Evolutionary conservation across 1,284 basidiomycete species (phyloP).

Genomic region (Melanopsichium pennsylvanicum): DNA sequence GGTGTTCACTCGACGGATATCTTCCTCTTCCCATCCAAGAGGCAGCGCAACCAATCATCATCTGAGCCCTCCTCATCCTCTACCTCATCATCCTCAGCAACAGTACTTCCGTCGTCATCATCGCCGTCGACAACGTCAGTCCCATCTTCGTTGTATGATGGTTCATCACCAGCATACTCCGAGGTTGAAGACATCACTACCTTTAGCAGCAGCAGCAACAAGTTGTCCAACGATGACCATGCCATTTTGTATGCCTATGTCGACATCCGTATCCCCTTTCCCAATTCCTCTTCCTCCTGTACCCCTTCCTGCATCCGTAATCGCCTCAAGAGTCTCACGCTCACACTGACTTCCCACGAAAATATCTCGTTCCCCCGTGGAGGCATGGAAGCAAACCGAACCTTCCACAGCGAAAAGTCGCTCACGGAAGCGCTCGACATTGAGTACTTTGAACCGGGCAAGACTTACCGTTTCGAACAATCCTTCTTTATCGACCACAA

Average conservation of each 20-base stretch:
- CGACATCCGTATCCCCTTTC: conserved; percentile 10
- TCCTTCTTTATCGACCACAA: conserved; percentile 29
- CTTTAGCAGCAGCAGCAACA: conserved; percentile 4
- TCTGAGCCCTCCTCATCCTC: conserved; percentile 4
- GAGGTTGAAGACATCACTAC: conserved; percentile 9
- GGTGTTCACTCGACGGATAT: conserved; percentile 31
- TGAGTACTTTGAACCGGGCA: conserved; percentile 19
- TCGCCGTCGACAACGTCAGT: conserved; percentile 3
- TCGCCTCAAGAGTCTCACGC: conserved; percentile 25
- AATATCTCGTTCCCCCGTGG: conserved; percentile 31
- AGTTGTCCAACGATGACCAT: conserved; percentile 19
- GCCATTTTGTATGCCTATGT: conserved; percentile 31
- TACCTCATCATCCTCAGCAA: neutral
- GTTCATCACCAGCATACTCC: conserved; percentile 15
- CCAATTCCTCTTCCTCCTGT: conserved; percentile 6
- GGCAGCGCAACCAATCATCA: too few relatives aligned
- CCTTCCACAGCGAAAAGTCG: conserved; percentile 13
- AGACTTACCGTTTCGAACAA: conserved; percentile 26
- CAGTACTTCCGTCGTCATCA: neutral
- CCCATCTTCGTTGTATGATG: conserved; percentile 1
- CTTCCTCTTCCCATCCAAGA: conserved; percentile 32
- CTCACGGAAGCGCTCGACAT: conserved; percentile 18
- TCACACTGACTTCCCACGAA: conserved; percentile 18
- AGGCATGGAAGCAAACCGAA: conserved; percentile 11
- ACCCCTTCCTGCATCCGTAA: conserved; percentile 10